Evolutionary conservation across 2,329 filamentous ascomycete genomes (phyloP), one percentile per base, ranked within the genome.

Genomic region (Colletotrichum limetticola): DNA sequence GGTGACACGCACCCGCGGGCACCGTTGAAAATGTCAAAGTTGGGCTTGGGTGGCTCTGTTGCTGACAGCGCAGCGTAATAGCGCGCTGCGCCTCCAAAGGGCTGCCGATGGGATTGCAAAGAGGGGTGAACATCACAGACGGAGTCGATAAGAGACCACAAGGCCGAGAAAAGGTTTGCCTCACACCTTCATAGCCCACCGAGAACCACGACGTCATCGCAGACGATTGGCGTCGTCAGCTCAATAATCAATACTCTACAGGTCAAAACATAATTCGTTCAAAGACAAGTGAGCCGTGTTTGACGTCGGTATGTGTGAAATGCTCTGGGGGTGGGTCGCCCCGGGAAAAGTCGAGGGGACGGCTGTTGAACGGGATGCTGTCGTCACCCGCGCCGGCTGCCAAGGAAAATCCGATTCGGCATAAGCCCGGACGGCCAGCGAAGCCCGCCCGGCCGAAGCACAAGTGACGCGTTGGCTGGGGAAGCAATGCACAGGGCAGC

Each of bases 401-500:
- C 53, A 55, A 53, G 57, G 32, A 30, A 19, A 52, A 22, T 30
- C 68, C 68, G 57, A 58, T 30, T 56, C 66, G 70, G 59, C 53
- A 53, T 53, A 59, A 53, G 37, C 14, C 66, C 70, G 66, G 55
- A 32, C 42, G 59, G 24, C 53, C 30, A 69, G 49, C 30, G 63
- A 35, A 56, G 42, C 19, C 66, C 42, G 66, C 26, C 56, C 55
- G 55, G 56, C 56, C 35, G 35, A 22, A 28, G 35, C 52, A 46
- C 24, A 24, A 52, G n/a, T 8, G 22, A 19, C 58, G n/a, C 28
- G n/a, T 61, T 2, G 46, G 49, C 14, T 32, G 16, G 52, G 32
- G 26, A 8, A 22, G 11, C 11, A 3, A 42, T 42, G 66, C 69
- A 72, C 66, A 69, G 66, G 69, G 65, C 69, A 72, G 66, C 59